Base-by-base conservation (phyloP, 192 early-diverging fungal species). In the Coemansia sp. region DNA sequence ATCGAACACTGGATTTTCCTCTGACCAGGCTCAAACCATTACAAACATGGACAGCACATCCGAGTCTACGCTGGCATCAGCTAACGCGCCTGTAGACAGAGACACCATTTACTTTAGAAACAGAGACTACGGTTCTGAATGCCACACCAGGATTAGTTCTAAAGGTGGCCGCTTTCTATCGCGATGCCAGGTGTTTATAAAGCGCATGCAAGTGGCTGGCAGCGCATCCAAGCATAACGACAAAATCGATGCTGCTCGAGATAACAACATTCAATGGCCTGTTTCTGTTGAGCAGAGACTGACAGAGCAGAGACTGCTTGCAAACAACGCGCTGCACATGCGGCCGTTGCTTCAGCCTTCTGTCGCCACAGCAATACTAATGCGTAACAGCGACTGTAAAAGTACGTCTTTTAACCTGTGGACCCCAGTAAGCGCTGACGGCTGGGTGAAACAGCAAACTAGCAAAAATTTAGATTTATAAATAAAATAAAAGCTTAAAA, bases 391-490 rank as follows among this genome's bases (percentile, higher is more conserved):
- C 10, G 36, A 18, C 33, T 16, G n/a, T 3, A 8, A 38, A 8
- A 17, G 56, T 5, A 14, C 4, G 57, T 17, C 29, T 16, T 6
- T 18, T 38, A 22, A 42, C n/a, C 4, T 61, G 60, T 61, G 60
- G 60, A 61, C 60, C 42, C 48, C 60, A 48, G 42, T 61, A 48
- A 42, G 60, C 5, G 60, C 60, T 12, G 60, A 61, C 20, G 60
- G 60, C 5, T 61, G 60, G 60, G 60, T 61, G 36, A 38, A 38
- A 38, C 4, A 38, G 36, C 40, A 61, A 61, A 29, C 6, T 6
- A 29, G 6, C 25, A 7, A 28, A 30, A 29, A 30, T 7, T 7
- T 28, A 7, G 17, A 7, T 56, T 11, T 28, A 56, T 28, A 56
- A 17, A 50, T 10, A 50, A 50, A 50, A 22, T 50, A 20, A 22